Conservation (phyloP, 2,329 filamentous ascomycete species). For the Trichoderma sp. region DNA sequence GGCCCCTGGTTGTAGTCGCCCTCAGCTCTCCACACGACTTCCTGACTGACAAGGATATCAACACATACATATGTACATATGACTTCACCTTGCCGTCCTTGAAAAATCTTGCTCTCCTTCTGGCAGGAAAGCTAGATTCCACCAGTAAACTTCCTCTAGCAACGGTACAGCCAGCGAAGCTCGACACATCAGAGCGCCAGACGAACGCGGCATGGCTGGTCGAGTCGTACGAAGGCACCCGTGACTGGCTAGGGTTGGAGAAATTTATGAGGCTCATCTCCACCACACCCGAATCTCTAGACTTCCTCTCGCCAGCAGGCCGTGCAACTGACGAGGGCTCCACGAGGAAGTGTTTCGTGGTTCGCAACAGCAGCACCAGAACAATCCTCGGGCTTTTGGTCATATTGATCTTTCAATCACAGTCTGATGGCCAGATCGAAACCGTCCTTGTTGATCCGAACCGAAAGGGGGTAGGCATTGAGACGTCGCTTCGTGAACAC, state of each 20-base stretch:
- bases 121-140: neutral
- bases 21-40: neutral
- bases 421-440: neutral
- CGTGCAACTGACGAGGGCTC: too few relatives aligned
- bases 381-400: neutral
- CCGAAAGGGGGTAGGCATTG: neutral
- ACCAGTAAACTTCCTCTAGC: neutral
- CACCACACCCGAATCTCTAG: neutral
- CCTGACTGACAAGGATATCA: neutral
- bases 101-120: neutral
- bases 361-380: neutral
- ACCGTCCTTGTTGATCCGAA: neutral
- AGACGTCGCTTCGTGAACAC: neutral
- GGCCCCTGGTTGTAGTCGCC: neutral
- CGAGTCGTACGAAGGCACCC: neutral
- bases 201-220: neutral
- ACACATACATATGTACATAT: conserved; percentile 2
- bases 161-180: neutral
- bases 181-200: neutral
- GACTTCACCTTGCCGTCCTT: neutral
- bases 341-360: neutral
- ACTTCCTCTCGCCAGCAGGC: neutral
- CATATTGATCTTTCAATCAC: neutral
- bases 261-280: neutral
- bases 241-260: neutral